Evolutionary conservation across 1,284 basidiomycete species (phyloP).

Genomic region (Puccinia hordei): DNA sequence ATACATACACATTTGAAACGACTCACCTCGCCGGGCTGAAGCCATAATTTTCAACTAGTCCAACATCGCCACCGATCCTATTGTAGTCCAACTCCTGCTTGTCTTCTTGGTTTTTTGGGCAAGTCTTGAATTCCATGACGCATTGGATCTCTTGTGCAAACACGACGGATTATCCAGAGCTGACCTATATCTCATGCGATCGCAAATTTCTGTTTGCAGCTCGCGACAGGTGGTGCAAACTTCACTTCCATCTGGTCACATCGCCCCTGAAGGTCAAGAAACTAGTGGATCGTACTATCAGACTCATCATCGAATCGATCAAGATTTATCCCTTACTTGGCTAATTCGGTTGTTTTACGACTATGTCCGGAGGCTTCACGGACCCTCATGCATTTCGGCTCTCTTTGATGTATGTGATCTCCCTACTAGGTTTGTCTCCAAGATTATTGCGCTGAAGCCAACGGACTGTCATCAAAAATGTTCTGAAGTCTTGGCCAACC

Average conservation of each 20-base stretch:
- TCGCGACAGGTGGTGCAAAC: background rate
- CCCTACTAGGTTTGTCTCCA: background rate
- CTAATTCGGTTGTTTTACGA: background rate
- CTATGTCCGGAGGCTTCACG: background rate
- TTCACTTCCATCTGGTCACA: background rate
- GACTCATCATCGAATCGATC: background rate
- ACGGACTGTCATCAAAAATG: background rate
- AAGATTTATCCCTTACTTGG: background rate
- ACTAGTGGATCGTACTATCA: background rate
- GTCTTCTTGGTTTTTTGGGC: background rate
- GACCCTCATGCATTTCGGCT: constrained; percentile 12
- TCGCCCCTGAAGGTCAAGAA: too few relatives aligned
- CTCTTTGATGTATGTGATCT: constrained; percentile 17
- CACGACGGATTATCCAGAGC: background rate
- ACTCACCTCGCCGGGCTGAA: background rate
- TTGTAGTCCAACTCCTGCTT: background rate
- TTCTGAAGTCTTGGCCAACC: constrained; percentile 37
- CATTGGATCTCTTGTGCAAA: background rate
- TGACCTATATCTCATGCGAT: background rate
- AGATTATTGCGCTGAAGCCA: constrained; percentile 7
- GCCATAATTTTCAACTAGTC: background rate
- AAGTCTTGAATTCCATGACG: background rate
- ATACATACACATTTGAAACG: background rate
- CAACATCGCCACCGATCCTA: background rate
- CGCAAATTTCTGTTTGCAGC: background rate